phyloP scores from a whole-genome alignment of 352 stramenopile genomes.

The Globisporangium apiculatum region DNA sequence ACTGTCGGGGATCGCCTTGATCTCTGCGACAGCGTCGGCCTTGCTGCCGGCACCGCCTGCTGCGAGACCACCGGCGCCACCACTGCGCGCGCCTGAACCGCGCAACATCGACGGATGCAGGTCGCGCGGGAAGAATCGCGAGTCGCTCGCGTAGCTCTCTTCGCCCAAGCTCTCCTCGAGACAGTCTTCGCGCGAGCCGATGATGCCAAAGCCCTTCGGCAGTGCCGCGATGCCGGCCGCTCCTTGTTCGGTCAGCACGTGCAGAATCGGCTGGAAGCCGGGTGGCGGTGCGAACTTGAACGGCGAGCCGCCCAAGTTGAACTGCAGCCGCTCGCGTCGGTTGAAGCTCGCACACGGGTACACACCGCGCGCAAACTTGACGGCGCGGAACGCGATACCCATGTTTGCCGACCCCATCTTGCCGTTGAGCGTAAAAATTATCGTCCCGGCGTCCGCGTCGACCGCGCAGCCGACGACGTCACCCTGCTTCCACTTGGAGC shows the following conservation, averaged over 20 bases:
- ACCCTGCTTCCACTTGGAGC: slow-evolving; percentile 88
- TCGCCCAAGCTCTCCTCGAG: slow-evolving; percentile 80
- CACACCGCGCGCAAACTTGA: slow-evolving; percentile 76
- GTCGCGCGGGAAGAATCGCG: slow-evolving; percentile 73
- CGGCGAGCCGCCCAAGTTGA: slow-evolving; percentile 79
- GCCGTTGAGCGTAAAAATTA: slow-evolving; percentile 91
- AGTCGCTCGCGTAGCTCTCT: slow-evolving; percentile 76
- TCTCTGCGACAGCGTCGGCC: slow-evolving; percentile 59
- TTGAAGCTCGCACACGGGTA: slow-evolving; percentile 89
- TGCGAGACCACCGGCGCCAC: slow-evolving; percentile 16
- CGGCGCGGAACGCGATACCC: slow-evolving; percentile 74
- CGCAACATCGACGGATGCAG: slow-evolving; percentile 68
- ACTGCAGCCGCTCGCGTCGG: slow-evolving; percentile 71
- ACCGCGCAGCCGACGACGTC: slow-evolving; percentile 89
- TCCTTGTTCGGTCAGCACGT: slow-evolving; percentile 40
- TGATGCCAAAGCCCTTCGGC: slow-evolving; percentile 64
- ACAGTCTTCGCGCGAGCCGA: slow-evolving; percentile 75
- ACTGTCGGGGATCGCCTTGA: slow-evolving; percentile 74
- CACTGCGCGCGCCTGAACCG: slow-evolving; percentile 35
- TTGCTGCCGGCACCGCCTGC: slow-evolving; percentile 21
- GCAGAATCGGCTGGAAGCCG: slow-evolving; percentile 74
- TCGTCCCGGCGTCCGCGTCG: slow-evolving; percentile 79
- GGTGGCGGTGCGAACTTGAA: slow-evolving; percentile 75
- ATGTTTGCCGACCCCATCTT: slow-evolving; percentile 84
- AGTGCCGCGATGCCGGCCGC: slow-evolving; percentile 31